Base-by-base conservation (phyloP, 768 basidiomycete genomes). In the Mycena epipterygia region DNA sequence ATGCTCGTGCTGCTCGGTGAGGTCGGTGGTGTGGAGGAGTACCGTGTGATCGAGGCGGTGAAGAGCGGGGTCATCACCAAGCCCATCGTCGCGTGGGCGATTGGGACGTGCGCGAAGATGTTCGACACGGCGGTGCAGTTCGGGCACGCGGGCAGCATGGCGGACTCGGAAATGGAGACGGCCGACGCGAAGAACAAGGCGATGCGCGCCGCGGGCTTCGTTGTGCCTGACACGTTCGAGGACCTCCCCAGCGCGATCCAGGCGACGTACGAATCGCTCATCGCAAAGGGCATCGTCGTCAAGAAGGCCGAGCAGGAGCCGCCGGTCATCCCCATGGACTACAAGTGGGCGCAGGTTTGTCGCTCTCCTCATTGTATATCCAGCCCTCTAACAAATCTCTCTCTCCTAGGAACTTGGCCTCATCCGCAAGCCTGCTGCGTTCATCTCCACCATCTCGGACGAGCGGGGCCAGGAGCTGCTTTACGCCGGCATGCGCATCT, bases 71-170 rank as follows among this genome's bases (percentile, higher is more conserved):
- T 86, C 75, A 99, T 99, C 89, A 97, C 90, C 84, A 99, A 99
- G 86, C 98, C 98, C 62, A 97, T 99, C 81, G 95, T 99, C 74
- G 98, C 98, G 32, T 99, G 98, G 98, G 96, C 98, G 41, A 99
- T 99, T 76, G 97, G 98, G 70, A 99, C 98, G 48, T 99, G 98
- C 81, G 98, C 98, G 77, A 98, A 98, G 91, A 99, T 99, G 98
- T 99, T 99, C 86, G 87, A 96, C 48, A 98, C 98, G 56, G 98
- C 98, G 82, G 98, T 99, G 60, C 98, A 99, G 85, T 99, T 99
- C 83, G 98, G 98, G 23, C 98, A 99, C 84, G 98, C 98, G 56
- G 98, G 98, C 29, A 93, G 91, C 52, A 95, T 99, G 93, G 98
- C 97, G 70, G 98, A 99, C 88, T 96, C 95, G 73, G 96, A 96